Conservation (phyloP, 345 rosid species). For the Geranium brycei region DNA sequence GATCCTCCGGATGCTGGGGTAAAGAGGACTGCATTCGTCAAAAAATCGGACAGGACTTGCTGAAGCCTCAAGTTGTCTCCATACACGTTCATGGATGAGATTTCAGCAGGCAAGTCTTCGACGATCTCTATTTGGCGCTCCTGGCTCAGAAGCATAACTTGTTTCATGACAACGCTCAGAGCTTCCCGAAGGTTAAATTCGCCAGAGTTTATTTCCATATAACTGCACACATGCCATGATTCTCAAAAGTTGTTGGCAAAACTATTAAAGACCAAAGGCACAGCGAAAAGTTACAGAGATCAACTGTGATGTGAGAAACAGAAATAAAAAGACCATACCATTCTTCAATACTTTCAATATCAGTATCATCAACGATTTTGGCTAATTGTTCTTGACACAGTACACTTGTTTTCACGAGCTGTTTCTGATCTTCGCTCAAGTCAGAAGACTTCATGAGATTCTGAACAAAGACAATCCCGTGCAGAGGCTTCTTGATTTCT, state of each 20-base stretch:
- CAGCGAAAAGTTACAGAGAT: too few species aligned
- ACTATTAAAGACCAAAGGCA: not conserved
- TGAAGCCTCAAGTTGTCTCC: conserved; percentile 73
- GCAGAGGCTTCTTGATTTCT: conserved; percentile 42
- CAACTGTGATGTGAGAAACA: not conserved
- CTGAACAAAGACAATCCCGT: conserved; percentile 46
- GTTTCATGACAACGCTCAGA: conserved; percentile 44
- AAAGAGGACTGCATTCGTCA: conserved; percentile 43
- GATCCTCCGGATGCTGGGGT: conserved; percentile 43
- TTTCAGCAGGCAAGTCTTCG: conserved; percentile 36
- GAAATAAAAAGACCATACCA: conserved; percentile 27
- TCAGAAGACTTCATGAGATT: conserved; percentile 36
- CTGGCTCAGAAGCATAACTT: conserved; percentile 43
- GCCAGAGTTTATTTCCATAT: conserved; percentile 29
- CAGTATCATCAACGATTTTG: conserved; percentile 47
- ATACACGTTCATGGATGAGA: conserved; percentile 39
- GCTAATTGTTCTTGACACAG: conserved; percentile 58
- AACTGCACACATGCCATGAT: conserved; percentile 28
- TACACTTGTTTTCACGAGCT: conserved; percentile 36
- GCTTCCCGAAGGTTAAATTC: conserved; percentile 59
- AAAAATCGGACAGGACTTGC: conserved; percentile 61
- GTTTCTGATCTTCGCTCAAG: conserved; percentile 42
- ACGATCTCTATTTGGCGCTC: conserved; percentile 45
- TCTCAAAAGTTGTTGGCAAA: conserved; percentile 3
- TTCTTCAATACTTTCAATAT: conserved; percentile 60